Percentiles rank a stretch among this genome's conserved stretches.
Evolutionary conservation across 768 basidiomycete species (phyloP).

Genomic region (Agaricus sinodeliciosus): DNA sequence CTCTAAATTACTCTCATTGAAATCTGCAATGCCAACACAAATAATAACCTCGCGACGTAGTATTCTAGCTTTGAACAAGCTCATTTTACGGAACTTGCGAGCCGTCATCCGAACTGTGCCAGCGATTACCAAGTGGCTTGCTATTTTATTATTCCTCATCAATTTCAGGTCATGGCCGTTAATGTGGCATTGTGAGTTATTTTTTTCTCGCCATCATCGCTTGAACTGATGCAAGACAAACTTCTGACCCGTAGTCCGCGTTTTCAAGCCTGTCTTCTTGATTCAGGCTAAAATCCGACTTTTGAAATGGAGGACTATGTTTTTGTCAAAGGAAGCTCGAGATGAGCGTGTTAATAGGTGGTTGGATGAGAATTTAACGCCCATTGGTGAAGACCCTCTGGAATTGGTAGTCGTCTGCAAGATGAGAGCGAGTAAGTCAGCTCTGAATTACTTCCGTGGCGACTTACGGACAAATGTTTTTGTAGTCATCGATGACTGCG

Average conservation of each 20-base stretch:
- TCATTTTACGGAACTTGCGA: background rate
- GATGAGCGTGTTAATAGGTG: slow-evolving; percentile 28
- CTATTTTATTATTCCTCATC: slow-evolving; percentile 44
- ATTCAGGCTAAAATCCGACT: slow-evolving; percentile 25
- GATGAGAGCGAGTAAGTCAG: slow-evolving; percentile 52
- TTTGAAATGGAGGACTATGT: slow-evolving; percentile 28
- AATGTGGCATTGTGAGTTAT: slow-evolving; percentile 59
- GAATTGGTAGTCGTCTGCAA: slow-evolving; percentile 31
- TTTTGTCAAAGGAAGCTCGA: slow-evolving; percentile 39
- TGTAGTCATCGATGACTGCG: slow-evolving; percentile 62
- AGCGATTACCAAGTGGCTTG: slow-evolving; percentile 29
- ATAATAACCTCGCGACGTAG: no score
- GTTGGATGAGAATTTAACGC: slow-evolving; percentile 36
- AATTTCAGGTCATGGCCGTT: slow-evolving; percentile 59
- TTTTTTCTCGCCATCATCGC: background rate
- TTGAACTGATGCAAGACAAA: background rate
- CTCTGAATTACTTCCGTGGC: background rate
- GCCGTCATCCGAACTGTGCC: slow-evolving; percentile 12
- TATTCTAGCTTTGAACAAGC: background rate
- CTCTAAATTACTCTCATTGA: no score
- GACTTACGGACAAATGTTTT: background rate
- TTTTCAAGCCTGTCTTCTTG: slow-evolving; percentile 41
- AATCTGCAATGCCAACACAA: no score
- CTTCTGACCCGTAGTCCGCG: slow-evolving; percentile 28
- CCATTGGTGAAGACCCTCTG: slow-evolving; percentile 55